Base-by-base conservation (phyloP, 2,329 filamentous ascomycete genomes). In the Coniochaeta sp. region DNA sequence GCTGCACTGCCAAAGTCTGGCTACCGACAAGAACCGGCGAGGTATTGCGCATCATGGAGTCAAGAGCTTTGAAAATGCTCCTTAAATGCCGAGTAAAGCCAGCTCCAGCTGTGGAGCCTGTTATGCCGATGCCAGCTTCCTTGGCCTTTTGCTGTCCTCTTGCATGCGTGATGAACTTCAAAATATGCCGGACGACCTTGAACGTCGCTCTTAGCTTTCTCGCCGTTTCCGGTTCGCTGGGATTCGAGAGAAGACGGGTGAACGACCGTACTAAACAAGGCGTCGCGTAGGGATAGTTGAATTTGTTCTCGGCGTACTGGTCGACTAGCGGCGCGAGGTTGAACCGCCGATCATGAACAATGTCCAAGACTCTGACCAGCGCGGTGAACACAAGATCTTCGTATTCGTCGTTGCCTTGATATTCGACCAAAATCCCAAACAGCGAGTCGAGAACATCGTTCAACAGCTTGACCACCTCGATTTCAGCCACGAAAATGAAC, bases 401-500 rank as follows among this genome's bases (percentile, higher is more conserved):
- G 64, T 92, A 93, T 69, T 96, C 91, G 64, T 96, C 91, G 65
- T 91, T 91, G 11, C 91, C 91, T n/a, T 91, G 87, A 68, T 96
- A 88, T 67, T 97, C 92, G 33, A 96, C 90, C 31, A 98, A 79
- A 31, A 97, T 92, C 6, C 91, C 89, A 70, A 99, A 99, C 0
- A 99, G 83, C 0, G 91, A 86, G 72, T 96, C 91, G 59, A 99
- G 88, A 1, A 98, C 92, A 67, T 96, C 89, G 64, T 85, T 89
- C 8, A 98, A 78, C 47, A 98, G 82, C 77, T 98, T 99, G 63
- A 99, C 95, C 36, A 99, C 90, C 74, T 99, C 96, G 60, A 98
- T 96, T 71, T 99, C 95, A 0, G 95, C 90, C 0, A 99, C 93
- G 66, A 98, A 98, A 22, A 93, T 87, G 57, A 98, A 84, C 65